Percentiles rank a stretch among this genome's conserved stretches.
Conservation (phyloP, 129 eudicot genomes). For the Sambucus nigra region DNA sequence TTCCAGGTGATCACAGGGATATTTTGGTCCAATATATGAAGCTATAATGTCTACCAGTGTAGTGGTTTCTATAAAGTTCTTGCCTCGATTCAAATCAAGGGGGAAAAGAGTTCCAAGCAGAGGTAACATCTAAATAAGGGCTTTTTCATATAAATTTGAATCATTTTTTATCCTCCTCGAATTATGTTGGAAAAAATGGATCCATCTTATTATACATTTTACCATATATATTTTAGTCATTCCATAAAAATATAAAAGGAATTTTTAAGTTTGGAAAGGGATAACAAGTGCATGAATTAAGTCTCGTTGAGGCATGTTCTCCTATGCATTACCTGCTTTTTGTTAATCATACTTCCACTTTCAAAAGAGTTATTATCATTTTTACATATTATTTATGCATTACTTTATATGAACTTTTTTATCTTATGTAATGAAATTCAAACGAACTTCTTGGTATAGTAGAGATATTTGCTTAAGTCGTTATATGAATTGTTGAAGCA, state of each 20-base stretch:
- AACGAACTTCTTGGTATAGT: too few species aligned
- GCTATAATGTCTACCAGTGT: constrained; percentile 82
- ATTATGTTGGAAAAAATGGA: too few species aligned
- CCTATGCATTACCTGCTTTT: not conserved
- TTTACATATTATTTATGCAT: not conserved
- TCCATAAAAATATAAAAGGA: too few species aligned
- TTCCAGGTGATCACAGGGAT: too few species aligned
- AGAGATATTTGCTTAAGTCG: too few species aligned
- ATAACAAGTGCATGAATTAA: not conserved
- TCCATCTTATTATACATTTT: too few species aligned
- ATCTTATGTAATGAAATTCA: not conserved
- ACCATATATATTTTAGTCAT: too few species aligned
- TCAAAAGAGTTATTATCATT: not conserved
- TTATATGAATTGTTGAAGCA: too few species aligned
- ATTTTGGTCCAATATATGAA: constrained; percentile 97
- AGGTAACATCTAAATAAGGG: too few species aligned
- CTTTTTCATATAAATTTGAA: too few species aligned
- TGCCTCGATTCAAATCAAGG: constrained; percentile 97
- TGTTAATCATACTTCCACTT: not conserved
- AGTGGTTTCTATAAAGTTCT: constrained; percentile 91
- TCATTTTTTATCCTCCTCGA: too few species aligned
- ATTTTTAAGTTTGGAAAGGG: not conserved
- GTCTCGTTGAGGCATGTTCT: not conserved
- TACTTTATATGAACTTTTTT: not conserved
- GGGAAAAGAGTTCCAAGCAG: constrained; percentile 90